Conservation (phyloP, 1,139 yeast genomes). For the Cylindricascospora bacillispora region DNA sequence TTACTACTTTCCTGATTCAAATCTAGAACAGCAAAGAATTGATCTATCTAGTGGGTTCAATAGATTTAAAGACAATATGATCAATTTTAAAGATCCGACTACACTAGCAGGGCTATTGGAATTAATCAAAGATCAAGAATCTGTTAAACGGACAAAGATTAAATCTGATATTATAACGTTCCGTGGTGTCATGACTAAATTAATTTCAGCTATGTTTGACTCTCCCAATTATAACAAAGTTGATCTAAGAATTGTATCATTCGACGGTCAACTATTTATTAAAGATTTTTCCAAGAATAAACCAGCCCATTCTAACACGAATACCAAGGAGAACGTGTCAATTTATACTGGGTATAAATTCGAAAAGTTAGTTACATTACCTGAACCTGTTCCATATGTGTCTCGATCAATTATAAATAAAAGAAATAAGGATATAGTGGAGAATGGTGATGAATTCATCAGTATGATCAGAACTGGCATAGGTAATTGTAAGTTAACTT, state of each 20-base stretch:
- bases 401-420: constrained; percentile 54
- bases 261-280: constrained; percentile 80
- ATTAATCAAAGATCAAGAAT: constrained; percentile 47
- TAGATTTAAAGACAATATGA: constrained; percentile 38
- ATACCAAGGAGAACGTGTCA: constrained; percentile 30
- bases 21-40: constrained; percentile 34
- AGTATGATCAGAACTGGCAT: constrained; percentile 75
- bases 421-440: constrained; percentile 45
- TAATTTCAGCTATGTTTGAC: constrained; percentile 21
- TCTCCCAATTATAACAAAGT: constrained; percentile 32
- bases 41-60: constrained; percentile 56
- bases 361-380: constrained; percentile 64
- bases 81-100: constrained; percentile 24
- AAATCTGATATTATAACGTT: constrained; percentile 64
- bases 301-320: not conserved
- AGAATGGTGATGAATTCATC: constrained; percentile 63
- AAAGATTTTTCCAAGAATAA: constrained; percentile 38
- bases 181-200: constrained; percentile 57
- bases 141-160: constrained; percentile 32
- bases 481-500: constrained; percentile 51
- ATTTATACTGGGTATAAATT: constrained; percentile 70
- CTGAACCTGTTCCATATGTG: constrained; percentile 62
- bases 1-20: constrained; percentile 66
- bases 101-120: constrained; percentile 42
- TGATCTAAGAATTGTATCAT: constrained; percentile 47